These are phyloP conservation scores for Ophiostoma triangulosporum DNA, from an alignment of 2,329 filamentous ascomycete genomes.

Conservation along the genomic window DNA sequence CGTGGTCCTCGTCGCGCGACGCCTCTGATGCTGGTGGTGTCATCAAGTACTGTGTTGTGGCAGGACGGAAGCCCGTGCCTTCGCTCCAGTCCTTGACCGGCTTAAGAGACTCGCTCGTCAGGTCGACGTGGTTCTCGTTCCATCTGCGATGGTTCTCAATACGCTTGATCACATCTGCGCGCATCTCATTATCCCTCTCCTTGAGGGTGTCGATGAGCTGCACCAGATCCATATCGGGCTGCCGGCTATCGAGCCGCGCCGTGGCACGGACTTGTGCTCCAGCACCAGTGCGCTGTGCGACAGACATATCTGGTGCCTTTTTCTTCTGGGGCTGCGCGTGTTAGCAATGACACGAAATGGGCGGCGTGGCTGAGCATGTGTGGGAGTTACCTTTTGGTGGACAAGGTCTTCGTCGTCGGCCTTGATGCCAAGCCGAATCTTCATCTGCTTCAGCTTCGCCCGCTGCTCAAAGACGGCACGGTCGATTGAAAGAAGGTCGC, in stretches of 20 bases:
- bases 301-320: conserved; percentile 47
- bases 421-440: conserved; percentile 79
- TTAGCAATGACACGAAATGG: conserved; percentile 23
- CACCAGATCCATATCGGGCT: conserved; percentile 65
- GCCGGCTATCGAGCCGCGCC: conserved; percentile 51
- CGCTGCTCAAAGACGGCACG: conserved; percentile 73
- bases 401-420: conserved; percentile 87
- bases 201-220: conserved; percentile 62
- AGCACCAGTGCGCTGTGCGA: conserved; percentile 44
- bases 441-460: conserved; percentile 70
- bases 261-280: conserved; percentile 56
- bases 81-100: conserved; percentile 54
- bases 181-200: conserved; percentile 71
- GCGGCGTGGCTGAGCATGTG: not conserved
- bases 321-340: conserved; percentile 52
- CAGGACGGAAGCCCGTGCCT: conserved; percentile 54
- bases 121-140: conserved; percentile 82
- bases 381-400: conserved; percentile 66
- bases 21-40: conserved; percentile 46
- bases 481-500: conserved; percentile 62
- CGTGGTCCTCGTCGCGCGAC: conserved; percentile 29
- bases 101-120: conserved; percentile 73
- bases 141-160: conserved; percentile 79
- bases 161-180: conserved; percentile 72
- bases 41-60: conserved; percentile 57